phyloP scores from a whole-genome alignment of 148 eudicot species.

The Nepenthes gracilis region DNA sequence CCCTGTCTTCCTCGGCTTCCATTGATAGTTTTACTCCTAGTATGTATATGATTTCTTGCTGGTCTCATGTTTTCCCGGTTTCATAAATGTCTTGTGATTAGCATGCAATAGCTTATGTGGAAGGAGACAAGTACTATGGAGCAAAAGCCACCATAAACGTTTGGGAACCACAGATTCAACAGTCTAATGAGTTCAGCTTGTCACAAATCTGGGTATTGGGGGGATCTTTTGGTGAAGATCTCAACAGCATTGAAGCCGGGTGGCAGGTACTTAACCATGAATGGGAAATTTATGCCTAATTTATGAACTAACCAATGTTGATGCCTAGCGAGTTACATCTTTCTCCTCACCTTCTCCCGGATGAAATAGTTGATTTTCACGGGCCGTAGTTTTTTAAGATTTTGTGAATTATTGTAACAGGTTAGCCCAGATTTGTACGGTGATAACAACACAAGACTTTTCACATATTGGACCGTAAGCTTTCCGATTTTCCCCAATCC shows the following conservation, averaged over 20 bases:
- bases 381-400: background rate
- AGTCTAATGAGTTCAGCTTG: slow-evolving; percentile 91
- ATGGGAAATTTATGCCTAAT: background rate
- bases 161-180: slow-evolving; percentile 93
- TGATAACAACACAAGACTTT: slow-evolving; percentile 92
- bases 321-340: background rate
- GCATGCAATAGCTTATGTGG: slow-evolving; percentile 98
- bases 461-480: slow-evolving; percentile 99
- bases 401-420: slow-evolving; percentile 22
- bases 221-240: slow-evolving; percentile 96
- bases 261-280: slow-evolving; percentile 61
- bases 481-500: slow-evolving; percentile 4
- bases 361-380: background rate
- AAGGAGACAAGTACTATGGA: slow-evolving; percentile 89
- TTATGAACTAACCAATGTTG: background rate
- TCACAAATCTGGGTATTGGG: slow-evolving; percentile 93
- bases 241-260: slow-evolving; percentile 98
- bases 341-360: background rate
- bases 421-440: slow-evolving; percentile 98
- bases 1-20: background rate
- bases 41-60: background rate
- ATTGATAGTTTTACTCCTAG: background rate
- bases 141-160: slow-evolving; percentile 96
- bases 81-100: slow-evolving; percentile 12
- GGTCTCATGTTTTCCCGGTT: background rate